Conservation (phyloP, 176 grass and related monocot genomes). For the Luzula sylvatica region DNA sequence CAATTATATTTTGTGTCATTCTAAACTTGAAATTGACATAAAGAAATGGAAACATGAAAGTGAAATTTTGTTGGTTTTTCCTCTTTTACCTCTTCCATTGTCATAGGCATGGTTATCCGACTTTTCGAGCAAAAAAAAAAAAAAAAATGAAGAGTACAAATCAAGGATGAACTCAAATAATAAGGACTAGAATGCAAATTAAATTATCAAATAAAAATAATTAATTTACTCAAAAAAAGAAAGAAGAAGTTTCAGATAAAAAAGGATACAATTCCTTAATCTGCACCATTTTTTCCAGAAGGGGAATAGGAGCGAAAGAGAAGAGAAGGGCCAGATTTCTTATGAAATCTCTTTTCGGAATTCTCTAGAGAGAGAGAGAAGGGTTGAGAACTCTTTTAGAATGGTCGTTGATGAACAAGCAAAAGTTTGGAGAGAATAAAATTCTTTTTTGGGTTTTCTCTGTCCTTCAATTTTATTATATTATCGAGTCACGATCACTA, state of each 20-base stretch:
- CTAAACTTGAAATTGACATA: constrained; percentile 4
- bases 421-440: too few species aligned
- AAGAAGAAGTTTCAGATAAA: background rate
- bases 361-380: background rate
- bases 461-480: too few species aligned
- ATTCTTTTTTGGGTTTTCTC: too few species aligned
- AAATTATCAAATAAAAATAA: background rate
- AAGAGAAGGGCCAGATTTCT: constrained; percentile 7
- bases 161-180: constrained; percentile 29
- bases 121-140: constrained; percentile 27
- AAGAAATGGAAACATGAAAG: background rate
- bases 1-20: background rate
- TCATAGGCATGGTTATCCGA: constrained; percentile 80
- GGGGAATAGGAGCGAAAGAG: background rate
- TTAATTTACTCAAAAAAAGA: background rate
- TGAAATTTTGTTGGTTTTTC: background rate
- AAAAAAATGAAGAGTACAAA: constrained; percentile 29
- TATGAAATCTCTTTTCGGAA: background rate
- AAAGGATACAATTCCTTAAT: constrained; percentile 96
- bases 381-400: background rate
- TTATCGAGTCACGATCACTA: too few species aligned
- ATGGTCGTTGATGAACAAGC: background rate
- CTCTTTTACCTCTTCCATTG: constrained; percentile 68
- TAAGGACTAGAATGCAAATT: background rate
- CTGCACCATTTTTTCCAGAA: constrained; percentile 57